Conservation (phyloP, 2,329 filamentous ascomycete species). For the Epichloe amarillans region DNA sequence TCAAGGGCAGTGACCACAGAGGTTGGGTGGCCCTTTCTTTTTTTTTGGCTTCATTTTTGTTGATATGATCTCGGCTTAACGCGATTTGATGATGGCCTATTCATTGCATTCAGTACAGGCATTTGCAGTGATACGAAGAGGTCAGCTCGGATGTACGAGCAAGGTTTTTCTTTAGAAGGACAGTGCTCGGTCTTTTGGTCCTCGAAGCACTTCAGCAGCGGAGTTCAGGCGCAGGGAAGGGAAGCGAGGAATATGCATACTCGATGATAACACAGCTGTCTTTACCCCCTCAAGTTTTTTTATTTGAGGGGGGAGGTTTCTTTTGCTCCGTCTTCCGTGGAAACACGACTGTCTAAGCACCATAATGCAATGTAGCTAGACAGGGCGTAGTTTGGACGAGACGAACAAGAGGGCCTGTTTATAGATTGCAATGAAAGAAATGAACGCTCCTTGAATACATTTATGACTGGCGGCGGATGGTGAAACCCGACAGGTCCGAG, state of each 20-base stretch:
- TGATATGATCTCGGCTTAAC: not conserved
- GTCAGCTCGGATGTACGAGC: not conserved
- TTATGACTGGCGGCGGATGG: too few relatives aligned
- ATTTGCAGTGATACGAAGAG: not conserved
- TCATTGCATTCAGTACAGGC: not conserved
- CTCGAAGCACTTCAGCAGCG: conserved; percentile 1
- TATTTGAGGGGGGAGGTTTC: not conserved
- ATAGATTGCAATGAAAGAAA: not conserved
- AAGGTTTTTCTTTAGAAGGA: not conserved
- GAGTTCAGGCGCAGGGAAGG: conserved; percentile 4
- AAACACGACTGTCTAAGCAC: not conserved
- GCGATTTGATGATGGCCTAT: not conserved
- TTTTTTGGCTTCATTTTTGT: not conserved
- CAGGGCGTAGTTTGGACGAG: not conserved
- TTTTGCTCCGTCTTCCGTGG: not conserved
- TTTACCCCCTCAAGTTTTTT: not conserved
- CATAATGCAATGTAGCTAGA: not conserved
- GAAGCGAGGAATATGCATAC: not conserved
- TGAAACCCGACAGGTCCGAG: too few relatives aligned
- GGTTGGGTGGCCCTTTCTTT: not conserved
- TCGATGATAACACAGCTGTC: not conserved
- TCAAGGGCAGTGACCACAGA: not conserved
- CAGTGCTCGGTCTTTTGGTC: not conserved
- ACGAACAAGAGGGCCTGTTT: not conserved
- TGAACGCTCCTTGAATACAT: not conserved